Base-by-base conservation (phyloP, 306 rosid species). In the Comarum palustre region DNA sequence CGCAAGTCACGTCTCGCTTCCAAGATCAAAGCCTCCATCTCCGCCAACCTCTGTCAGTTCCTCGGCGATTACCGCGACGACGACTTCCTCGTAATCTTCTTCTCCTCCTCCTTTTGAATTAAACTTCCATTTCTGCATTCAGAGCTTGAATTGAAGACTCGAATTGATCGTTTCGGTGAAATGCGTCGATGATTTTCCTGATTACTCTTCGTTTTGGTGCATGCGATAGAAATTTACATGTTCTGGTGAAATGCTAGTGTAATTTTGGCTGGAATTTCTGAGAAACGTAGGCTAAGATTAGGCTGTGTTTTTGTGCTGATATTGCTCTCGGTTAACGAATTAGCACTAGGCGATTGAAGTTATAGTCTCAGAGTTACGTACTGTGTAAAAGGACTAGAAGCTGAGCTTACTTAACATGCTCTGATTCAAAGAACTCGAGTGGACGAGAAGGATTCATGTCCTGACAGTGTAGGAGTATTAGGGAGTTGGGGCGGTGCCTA, bases 21-120 rank as follows among this genome's bases (percentile, higher is more conserved):
- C 64, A 13, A 47, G 38, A 57, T 79, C 71, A 79, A 73, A 60
- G 41, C 78, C 41, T 59, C 59, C 24, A 68, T 79, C 70, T 60
- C 82, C 71, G 12, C 61, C 66, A 66, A 47, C 71, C 78, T 79
- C 72, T 62, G 13, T 17, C 66, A 60, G 12, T 79, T 73, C 17
- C 74, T 73, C 71, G 39, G 71, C 14, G 71, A 60, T 6, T 68
- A 73, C 75, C 25, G 36, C 50, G 78, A 73, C 50, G 78, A 67
- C 27, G 39, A 68, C 24, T 73, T 79, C 31, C 65, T 77, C 8
- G 82, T 79, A 73, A 79, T 27, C 19, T 8, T 36, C 63, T 34
- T 17, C 57, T 34, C 34, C 63, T 10, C 12, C 12, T 3, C 3
- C 10, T 27, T 25, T 55, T 4, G 16, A 55, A 55, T 55, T 55